Evolutionary conservation across 1,139 yeast species (phyloP), one percentile per base, ranked within the genome.

Genomic region (Candida labiduridarum): DNA sequence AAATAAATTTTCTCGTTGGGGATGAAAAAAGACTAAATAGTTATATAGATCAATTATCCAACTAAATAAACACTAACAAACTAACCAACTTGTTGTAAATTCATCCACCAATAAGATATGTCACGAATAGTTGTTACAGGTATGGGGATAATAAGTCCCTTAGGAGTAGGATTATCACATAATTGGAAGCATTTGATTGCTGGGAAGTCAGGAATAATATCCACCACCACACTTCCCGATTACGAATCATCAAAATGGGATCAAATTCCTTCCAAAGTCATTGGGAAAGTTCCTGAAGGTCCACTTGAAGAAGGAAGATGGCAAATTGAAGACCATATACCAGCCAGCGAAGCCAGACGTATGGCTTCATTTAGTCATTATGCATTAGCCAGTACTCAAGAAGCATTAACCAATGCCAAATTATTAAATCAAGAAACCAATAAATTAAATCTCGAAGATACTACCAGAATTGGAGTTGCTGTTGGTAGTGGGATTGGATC

Each of bases 401-500:
- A 89, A 65, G 98, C 98, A 0, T 63, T 94, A 12, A 61, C 62
- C 0, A 92, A 89, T 62, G 83, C 97, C 0, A 67, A 77, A 15
- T 46, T 65, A 7, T 81, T 82, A 79, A 15, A 19, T 6, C 3
- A 36, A 12, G 30, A 50, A 16, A 18, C 41, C 12, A 36, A 45
- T n/a, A 19, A 31, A 18, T 15, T 35, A 14, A 29, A 29, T 42
- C 64, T 72, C 2, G 10, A 36, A 12, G 77, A 76, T 45, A 68
- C 67, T 46, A 53, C 58, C 45, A 56, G 49, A 45, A 54, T 69
- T 2, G 98, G 98, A 1, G 94, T 90, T 6, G 87, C 94, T 29
- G 82, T 94, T 3, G 99, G 99, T 0, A 86, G 96, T 2, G 97
- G 98, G 0, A 89, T 94, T 50, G 99, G 98, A 0, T 89, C 96